A percentile compares a stretch with the other conserved stretches of the same genome.
Conservation (phyloP, 805 yeast species). For the Starmerella davenportii region DNA sequence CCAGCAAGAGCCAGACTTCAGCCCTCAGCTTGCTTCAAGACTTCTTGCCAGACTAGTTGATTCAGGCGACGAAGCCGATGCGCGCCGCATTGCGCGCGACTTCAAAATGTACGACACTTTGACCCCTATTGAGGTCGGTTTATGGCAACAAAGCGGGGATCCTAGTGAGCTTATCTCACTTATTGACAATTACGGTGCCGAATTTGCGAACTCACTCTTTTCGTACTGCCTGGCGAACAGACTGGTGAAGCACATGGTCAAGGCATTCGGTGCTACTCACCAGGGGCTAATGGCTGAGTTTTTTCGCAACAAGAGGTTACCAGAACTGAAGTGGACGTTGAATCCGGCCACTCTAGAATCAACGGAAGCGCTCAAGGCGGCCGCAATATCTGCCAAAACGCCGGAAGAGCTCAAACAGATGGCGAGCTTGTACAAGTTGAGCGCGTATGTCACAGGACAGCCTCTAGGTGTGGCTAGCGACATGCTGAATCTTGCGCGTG, state of each 20-base stretch:
- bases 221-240: conserved; percentile 4
- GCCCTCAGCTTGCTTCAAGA: not conserved
- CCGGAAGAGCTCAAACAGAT: conserved; percentile 2
- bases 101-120: not conserved
- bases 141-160: no score
- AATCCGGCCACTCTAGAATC: conserved; percentile 7
- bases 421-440: conserved; percentile 10
- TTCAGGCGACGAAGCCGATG: not conserved
- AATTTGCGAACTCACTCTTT: conserved; percentile 6
- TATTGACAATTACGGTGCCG: conserved; percentile 1
- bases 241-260: conserved; percentile 1
- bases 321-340: conserved; percentile 14
- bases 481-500: not conserved
- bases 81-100: not conserved
- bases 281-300: conserved; percentile 3
- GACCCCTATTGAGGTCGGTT: not conserved
- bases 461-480: conserved; percentile 1
- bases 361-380: conserved; percentile 4
- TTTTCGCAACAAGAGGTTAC: conserved; percentile 3
- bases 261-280: conserved; percentile 2
- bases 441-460: no score
- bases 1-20: not conserved
- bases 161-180: not conserved
- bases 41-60: not conserved
- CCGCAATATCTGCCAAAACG: conserved; percentile 1